Base-by-base conservation (phyloP, 1,284 basidiomycete species). In the Peniophora sp. region DNA sequence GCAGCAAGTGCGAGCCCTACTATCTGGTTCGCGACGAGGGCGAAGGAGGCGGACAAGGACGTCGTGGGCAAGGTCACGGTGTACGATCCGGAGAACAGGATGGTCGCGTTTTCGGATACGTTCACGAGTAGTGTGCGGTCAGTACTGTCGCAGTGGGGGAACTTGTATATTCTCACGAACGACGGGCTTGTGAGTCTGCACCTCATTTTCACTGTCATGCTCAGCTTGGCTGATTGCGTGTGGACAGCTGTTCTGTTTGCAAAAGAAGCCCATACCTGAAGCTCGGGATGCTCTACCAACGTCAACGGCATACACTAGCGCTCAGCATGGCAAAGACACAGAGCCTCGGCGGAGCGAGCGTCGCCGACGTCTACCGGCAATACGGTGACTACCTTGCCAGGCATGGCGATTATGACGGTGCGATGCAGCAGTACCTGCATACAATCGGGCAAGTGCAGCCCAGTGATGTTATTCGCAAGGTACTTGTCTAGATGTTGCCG, bases 401-500 rank as follows among this genome's bases (percentile, higher is more conserved):
- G 11, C 97, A 97, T 65, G 87, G 86, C 3, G 93, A 98, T 62
- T 97, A 88, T 60, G 96, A 98, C 55, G 88, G 85, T 3, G 87
- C 95, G 1, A 96, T 97, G 87, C 78, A 81, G 35, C 93, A 97
- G 63, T 99, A 90, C 61, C 73, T 96, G 45, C 82, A 90, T 64
- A 98, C 95, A 0, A 86, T 98, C 23, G 93, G 96, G 0, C 73
- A 83, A 51, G 74, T 97, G 0, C 91, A 94, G 58, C 92, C 95
- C 0, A 97, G 93, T 63, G 97, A 97, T 68, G 92, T 99, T 18
- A 95, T 99, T 54, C 83, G 97, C 58, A 97, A 97, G 78, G 93
- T 90, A 58, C 49, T 65, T 49, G 17, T 12, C 24, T 17, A 1
- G 6, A 24, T 17, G 15, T 20, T 41, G 8, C 6, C 5, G n/a